phyloP scores from a whole-genome alignment of 176 grass and related monocot species.

The Olyra latifolia region DNA sequence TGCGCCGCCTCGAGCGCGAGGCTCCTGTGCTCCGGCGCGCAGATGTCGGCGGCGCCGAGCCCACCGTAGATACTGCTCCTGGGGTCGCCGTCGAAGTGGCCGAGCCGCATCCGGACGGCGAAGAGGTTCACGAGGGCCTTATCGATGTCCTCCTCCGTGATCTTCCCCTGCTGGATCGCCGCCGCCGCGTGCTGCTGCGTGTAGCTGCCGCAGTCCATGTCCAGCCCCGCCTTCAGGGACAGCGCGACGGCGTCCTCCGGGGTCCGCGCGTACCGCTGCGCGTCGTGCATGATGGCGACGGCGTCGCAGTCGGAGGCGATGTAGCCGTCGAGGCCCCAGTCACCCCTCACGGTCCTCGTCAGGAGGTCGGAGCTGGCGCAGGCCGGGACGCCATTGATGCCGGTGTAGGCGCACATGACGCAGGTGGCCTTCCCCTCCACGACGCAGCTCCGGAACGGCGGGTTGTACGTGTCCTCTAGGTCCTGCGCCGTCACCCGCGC shows the following conservation, averaged over 20 bases:
- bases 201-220: constrained; percentile 64
- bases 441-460: constrained; percentile 73
- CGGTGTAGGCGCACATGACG: constrained; percentile 77
- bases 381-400: constrained; percentile 64
- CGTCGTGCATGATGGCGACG: constrained; percentile 18
- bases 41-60: constrained; percentile 47
- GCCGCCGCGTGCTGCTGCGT: constrained; percentile 38
- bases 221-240: constrained; percentile 27
- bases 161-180: constrained; percentile 39
- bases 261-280: constrained; percentile 16
- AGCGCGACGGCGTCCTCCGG: constrained; percentile 27
- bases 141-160: constrained; percentile 58
- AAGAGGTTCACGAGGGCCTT: constrained; percentile 65
- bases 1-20: constrained; percentile 68
- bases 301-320: constrained; percentile 41
- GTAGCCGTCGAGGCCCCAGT: constrained; percentile 67
- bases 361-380: constrained; percentile 59
- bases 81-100: constrained; percentile 79
- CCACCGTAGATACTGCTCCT: constrained; percentile 38
- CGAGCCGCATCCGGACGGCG: constrained; percentile 58
- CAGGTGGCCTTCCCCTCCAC: constrained; percentile 54
- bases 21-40: constrained; percentile 48
- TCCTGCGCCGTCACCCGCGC: constrained; percentile 58
- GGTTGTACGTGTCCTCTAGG: constrained; percentile 73
- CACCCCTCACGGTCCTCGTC: constrained; percentile 34